Evolutionary conservation across 2,329 filamentous ascomycete species (phyloP).

Genomic region (Diaporthe ampelina): DNA sequence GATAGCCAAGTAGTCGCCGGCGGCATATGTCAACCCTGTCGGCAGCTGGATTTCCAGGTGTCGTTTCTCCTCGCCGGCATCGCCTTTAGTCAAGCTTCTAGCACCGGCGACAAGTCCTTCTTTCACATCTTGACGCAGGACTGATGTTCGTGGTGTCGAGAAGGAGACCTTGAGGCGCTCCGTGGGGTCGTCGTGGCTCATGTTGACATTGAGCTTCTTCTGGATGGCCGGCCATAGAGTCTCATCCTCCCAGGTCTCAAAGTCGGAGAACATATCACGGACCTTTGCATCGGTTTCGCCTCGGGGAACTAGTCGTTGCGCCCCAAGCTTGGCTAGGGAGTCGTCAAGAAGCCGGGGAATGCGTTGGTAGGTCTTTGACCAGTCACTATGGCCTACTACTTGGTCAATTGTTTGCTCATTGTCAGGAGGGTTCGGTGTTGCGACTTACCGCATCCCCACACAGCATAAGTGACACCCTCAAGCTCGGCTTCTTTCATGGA

Average conservation of each 20-base stretch:
- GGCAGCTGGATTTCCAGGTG: constrained; percentile 79
- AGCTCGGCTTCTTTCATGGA: constrained; percentile 62
- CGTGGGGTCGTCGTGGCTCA: neutral
- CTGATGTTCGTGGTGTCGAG: neutral
- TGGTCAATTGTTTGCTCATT: neutral
- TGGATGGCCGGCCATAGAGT: constrained; percentile 64
- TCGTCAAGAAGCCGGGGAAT: constrained; percentile 75
- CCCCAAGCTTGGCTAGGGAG: constrained; percentile 64
- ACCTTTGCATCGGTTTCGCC: constrained; percentile 46
- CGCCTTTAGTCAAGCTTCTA: neutral
- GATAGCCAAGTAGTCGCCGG: constrained; percentile 83
- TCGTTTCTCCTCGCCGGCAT: constrained; percentile 62
- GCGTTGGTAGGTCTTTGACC: constrained; percentile 74
- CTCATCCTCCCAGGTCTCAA: constrained; percentile 77
- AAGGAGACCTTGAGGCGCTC: constrained; percentile 8
- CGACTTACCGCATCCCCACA: constrained; percentile 75
- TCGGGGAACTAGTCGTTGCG: constrained; percentile 60
- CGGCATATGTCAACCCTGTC: constrained; percentile 73
- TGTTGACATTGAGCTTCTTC: neutral
- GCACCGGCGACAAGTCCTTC: neutral
- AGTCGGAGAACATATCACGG: constrained; percentile 75
- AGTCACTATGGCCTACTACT: constrained; percentile 53
- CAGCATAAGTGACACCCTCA: constrained; percentile 72
- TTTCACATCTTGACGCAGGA: neutral
- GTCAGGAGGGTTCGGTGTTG: neutral